A percentile compares a stretch with the other conserved stretches of the same genome.
Conservation (phyloP, 371 early-diverging fungal genomes). For the Mucor mucedo region DNA sequence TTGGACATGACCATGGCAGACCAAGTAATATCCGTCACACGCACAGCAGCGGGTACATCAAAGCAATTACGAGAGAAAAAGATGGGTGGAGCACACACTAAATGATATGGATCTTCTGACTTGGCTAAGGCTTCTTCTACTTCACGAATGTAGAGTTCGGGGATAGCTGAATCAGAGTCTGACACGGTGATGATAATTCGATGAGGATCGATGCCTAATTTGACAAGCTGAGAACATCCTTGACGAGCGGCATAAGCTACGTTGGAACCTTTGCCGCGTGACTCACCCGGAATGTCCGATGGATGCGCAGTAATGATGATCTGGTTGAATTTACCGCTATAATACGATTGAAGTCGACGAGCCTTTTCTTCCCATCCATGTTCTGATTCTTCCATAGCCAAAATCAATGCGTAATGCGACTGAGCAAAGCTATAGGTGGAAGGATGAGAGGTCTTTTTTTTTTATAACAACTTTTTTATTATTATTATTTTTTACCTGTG, state of each 20-base stretch:
- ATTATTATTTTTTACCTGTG: conserved; percentile 35
- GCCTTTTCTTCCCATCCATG: conserved; percentile 63
- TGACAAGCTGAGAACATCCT: conserved; percentile 34
- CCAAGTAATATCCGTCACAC: conserved; percentile 82
- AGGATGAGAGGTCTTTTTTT: no score
- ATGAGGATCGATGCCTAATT: conserved; percentile 41
- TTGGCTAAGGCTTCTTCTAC: conserved; percentile 45
- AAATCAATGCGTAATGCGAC: conserved; percentile 53
- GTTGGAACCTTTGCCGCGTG: conserved; percentile 77
- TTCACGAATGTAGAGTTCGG: conserved; percentile 47
- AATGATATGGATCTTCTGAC: conserved; percentile 48
- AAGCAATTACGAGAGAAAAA: conserved; percentile 80
- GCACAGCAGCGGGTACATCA: conserved; percentile 76
- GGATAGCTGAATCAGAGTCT: conserved; percentile 54
- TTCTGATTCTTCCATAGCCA: conserved; percentile 82
- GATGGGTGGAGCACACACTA: conserved; percentile 73
- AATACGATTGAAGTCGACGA: conserved; percentile 47
- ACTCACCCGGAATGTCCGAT: conserved; percentile 66
- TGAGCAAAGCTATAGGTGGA: conserved; percentile 37
- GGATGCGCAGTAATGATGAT: conserved; percentile 74
- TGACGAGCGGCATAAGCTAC: conserved; percentile 70
- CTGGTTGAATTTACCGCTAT: conserved; percentile 48
- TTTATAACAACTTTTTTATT: no score
- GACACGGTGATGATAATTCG: conserved; percentile 66
- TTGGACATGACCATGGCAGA: conserved; percentile 81